Conservation (phyloP, 768 basidiomycete species). For the Naganishia onofrii region DNA sequence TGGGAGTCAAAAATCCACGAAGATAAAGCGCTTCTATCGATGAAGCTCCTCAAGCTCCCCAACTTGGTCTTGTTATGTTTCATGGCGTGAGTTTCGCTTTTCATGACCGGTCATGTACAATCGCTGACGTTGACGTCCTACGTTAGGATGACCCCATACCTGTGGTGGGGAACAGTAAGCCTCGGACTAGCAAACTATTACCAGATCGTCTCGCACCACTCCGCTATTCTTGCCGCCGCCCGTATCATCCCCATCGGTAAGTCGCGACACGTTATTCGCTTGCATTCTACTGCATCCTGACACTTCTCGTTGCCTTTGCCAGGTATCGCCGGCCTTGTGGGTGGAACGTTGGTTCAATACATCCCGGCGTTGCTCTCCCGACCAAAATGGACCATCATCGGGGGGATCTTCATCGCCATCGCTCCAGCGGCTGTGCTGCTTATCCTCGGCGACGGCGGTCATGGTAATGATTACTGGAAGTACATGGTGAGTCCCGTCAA, state of each 20-base stretch:
- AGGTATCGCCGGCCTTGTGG: constrained; percentile 30
- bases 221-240: constrained; percentile 27
- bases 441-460: constrained; percentile 44
- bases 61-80: constrained; percentile 39
- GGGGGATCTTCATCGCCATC: constrained; percentile 5
- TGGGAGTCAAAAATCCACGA: constrained; percentile 57
- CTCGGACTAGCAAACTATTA: constrained; percentile 22
- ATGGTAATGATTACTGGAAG: constrained; percentile 46
- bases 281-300: neutral
- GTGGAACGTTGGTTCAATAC: constrained; percentile 19
- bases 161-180: constrained; percentile 44
- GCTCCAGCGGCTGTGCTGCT: constrained; percentile 36
- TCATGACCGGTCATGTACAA: neutral
- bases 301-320: no score
- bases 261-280: neutral
- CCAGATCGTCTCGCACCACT: constrained; percentile 17
- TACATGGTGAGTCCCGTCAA: constrained; percentile 11
- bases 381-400: constrained; percentile 28
- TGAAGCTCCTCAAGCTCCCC: constrained; percentile 41
- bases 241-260: constrained; percentile 26
- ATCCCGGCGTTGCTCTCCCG: constrained; percentile 16
- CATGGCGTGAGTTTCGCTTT: constrained; percentile 24
- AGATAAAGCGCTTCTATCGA: constrained; percentile 53
- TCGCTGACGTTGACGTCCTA: constrained; percentile 28
- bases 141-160: constrained; percentile 36